Conservation (phyloP, 2,329 filamentous ascomycete genomes). For the Thyridium curvatum region DNA sequence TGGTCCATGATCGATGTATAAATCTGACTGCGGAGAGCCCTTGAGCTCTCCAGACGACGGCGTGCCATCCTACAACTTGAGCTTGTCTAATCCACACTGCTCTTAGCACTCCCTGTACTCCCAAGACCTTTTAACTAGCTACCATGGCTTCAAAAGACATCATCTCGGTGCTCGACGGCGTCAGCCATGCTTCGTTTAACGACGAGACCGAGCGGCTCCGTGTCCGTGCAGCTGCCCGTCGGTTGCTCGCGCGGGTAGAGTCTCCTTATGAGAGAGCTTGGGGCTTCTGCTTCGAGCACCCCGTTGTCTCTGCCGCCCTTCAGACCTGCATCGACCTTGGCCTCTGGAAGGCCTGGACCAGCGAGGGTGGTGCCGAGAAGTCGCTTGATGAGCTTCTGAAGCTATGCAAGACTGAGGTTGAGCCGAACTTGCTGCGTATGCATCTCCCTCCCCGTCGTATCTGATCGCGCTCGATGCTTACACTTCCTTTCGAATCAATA, state of each 20-base stretch:
- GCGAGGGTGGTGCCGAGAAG: constrained; percentile 18
- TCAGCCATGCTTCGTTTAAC: constrained; percentile 1
- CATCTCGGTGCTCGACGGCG: constrained; percentile 2
- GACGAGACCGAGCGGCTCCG: constrained; percentile 8
- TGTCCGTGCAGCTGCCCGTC: constrained; percentile 16
- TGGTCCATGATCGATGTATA: no score
- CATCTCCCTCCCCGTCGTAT: constrained; percentile 1
- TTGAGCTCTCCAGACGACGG: no score
- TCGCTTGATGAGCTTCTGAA: constrained; percentile 18
- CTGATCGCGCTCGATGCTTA: background rate
- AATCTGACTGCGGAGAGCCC: no score
- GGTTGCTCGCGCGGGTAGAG: constrained; percentile 20
- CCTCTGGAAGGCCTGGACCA: constrained; percentile 22
- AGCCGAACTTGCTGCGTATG: constrained; percentile 20
- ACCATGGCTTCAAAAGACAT: background rate
- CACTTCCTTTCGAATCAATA: no score
- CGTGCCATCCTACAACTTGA: no score
- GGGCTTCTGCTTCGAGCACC: constrained; percentile 21
- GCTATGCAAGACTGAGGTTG: constrained; percentile 12
- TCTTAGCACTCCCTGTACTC: no score
- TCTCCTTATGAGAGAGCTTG: constrained; percentile 23
- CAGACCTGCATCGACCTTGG: constrained; percentile 21
- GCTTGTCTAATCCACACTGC: no score
- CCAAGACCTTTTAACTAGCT: no score
- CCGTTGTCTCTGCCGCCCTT: constrained; percentile 20